phyloP scores from a whole-genome alignment of 176 grass and related monocot species.

The Chloris gayana region DNA sequence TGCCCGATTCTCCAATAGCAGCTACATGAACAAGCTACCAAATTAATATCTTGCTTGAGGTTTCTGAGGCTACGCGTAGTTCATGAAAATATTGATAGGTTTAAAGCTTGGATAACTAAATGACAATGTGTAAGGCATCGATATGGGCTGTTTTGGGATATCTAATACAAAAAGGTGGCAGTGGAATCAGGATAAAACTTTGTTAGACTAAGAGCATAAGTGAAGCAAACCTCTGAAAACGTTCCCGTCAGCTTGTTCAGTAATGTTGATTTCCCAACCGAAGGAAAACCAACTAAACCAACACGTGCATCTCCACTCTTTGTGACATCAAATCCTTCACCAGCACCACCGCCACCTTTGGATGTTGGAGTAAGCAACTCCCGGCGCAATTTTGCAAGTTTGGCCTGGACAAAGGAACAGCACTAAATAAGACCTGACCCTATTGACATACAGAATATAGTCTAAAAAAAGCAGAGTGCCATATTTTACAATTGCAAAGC shows the following conservation, averaged over 20 bases:
- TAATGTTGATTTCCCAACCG: constrained; percentile 95
- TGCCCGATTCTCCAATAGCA: background rate
- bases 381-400: constrained; percentile 88
- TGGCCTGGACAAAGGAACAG: constrained; percentile 65
- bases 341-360: constrained; percentile 81
- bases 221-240: constrained; percentile 83
- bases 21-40: background rate
- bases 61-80: background rate
- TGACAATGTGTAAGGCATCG: background rate
- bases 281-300: constrained; percentile 94
- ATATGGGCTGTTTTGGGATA: background rate
- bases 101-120: background rate
- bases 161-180: constrained; percentile 11
- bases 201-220: constrained; percentile 19
- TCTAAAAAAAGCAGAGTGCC: background rate
- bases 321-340: constrained; percentile 98
- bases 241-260: constrained; percentile 96
- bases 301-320: constrained; percentile 97
- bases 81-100: background rate
- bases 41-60: constrained; percentile 3
- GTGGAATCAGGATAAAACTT: constrained; percentile 21
- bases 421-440: constrained; percentile 8
- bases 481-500: background rate
- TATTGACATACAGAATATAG: background rate
- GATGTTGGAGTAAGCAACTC: constrained; percentile 82